Base-by-base conservation (phyloP, 1,284 basidiomycete species). In the Moesziomyces parantarcticus region DNA sequence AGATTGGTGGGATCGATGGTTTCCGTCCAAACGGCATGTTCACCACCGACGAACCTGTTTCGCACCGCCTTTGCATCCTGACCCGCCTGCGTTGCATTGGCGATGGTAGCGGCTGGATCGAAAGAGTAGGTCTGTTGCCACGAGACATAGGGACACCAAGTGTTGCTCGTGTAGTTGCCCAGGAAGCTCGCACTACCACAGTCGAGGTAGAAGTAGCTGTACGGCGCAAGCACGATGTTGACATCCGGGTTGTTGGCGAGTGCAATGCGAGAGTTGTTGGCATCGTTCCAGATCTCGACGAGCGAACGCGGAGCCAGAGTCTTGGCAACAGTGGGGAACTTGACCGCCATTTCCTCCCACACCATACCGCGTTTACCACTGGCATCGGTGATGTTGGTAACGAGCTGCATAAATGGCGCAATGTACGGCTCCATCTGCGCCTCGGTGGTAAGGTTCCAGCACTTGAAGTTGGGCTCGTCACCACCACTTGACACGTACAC, bases 401-500 rank as follows among this genome's bases (percentile, higher is more conserved):
- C 88, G 6, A 84, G 83, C 54, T 87, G 84, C 8, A 89, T 89
- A 82, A 93, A 93, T 0, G 81, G 79, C 68, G 87, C 85, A 44
- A 94, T 44, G 25, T 58, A 47, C 13, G 65, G 64, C 50, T 75
- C 70, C 50, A 79, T 77, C 16, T 58, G 46, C 14, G 50, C 50
- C 34, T 81, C 72, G 23, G 52, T 56, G 5, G 58, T 61, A 7
- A 58, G 29, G 9, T 85, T 84, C 80, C 92, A 93, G 84, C 92
- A 93, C 43, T 86, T 86, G 10, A 82, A 79, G 79, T 93, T 93
- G 66, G 94, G 83, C 84, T 94, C 92, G 80, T 94, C 93, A 0
- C 92, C 92, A 2, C 93, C 93, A 0, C 91, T 91, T 70, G 89
- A 89, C 81, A 94, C 89, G 61, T 91, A 86, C 23, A 82, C 86